A percentile compares a stretch with the other conserved stretches of the same genome.
phyloP scores from a whole-genome alignment of 2,329 filamentous ascomycete species.

The Fusarium ramigenum region DNA sequence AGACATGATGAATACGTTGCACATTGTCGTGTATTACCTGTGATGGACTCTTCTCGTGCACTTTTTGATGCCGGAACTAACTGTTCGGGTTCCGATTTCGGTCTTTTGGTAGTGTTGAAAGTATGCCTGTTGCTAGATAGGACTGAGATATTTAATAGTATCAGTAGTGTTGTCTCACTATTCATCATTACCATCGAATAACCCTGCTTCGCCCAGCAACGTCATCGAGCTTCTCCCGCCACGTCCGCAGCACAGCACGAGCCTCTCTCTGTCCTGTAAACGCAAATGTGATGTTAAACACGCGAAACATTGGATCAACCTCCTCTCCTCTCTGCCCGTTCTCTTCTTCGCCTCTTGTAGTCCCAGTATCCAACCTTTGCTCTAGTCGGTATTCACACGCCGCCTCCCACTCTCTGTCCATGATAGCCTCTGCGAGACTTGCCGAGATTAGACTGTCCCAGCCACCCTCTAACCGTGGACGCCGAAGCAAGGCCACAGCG shows the following conservation, averaged over 20 bases:
- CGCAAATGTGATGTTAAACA: slow-evolving; percentile 12
- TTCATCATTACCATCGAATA: neutral
- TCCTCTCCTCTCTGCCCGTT: neutral
- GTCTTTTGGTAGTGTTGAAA: neutral
- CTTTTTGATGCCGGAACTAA: neutral
- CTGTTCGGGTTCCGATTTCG: neutral
- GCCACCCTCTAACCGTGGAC: neutral
- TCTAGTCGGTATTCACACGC: neutral
- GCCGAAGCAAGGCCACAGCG: neutral
- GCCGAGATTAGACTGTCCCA: slow-evolving; percentile 16
- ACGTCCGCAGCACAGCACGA: neutral
- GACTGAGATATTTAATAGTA: neutral
- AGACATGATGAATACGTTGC: neutral
- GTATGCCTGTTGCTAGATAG: neutral
- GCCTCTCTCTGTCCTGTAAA: slow-evolving; percentile 3
- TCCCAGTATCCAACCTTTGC: neutral
- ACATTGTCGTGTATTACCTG: neutral
- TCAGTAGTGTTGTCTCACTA: neutral
- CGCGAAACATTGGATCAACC: slow-evolving; percentile 5
- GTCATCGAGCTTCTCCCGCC: neutral
- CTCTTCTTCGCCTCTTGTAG: neutral
- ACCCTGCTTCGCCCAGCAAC: neutral
- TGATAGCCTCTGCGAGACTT: slow-evolving; percentile 6
- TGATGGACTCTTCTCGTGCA: neutral
- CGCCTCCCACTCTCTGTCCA: slow-evolving; percentile 7